Evolutionary conservation across 2,329 filamentous ascomycete genomes (phyloP).

Genomic region (Colletotrichum kahawae): DNA sequence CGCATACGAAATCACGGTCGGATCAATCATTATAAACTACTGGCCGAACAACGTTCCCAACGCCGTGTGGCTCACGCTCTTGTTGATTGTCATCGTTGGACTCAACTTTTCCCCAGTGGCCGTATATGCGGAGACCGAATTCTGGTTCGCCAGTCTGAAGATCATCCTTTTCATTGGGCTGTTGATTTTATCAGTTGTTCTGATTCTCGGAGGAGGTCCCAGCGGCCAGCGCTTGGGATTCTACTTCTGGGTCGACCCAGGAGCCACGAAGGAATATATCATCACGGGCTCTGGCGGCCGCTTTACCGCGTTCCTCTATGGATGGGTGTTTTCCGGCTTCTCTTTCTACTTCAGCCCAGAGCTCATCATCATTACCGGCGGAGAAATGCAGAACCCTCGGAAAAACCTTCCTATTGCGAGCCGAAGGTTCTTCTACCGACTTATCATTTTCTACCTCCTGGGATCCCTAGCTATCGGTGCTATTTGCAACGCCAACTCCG

Average conservation of each 20-base stretch:
- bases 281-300: slow-evolving; percentile 25
- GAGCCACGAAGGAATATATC: slow-evolving; percentile 7
- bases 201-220: slow-evolving; percentile 23
- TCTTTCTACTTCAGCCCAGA: slow-evolving; percentile 27
- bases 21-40: slow-evolving; percentile 25
- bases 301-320: slow-evolving; percentile 22
- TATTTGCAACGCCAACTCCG: slow-evolving; percentile 56
- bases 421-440: slow-evolving; percentile 28
- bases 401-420: slow-evolving; percentile 38
- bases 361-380: slow-evolving; percentile 24
- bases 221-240: slow-evolving; percentile 25
- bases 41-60: slow-evolving; percentile 22
- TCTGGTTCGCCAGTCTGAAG: slow-evolving; percentile 61
- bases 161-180: slow-evolving; percentile 61
- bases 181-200: slow-evolving; percentile 62
- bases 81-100: slow-evolving; percentile 20
- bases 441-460: slow-evolving; percentile 48
- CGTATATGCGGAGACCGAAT: slow-evolving; percentile 60
- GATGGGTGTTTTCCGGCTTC: slow-evolving; percentile 26
- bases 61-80: slow-evolving; percentile 24
- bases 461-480: slow-evolving; percentile 57
- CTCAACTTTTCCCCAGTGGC: slow-evolving; percentile 19
- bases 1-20: slow-evolving; percentile 28
- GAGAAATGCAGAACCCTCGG: slow-evolving; percentile 45
- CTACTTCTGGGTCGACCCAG: slow-evolving; percentile 17